These are phyloP conservation scores for Quercus phellos DNA, from an alignment of 331 rosid genomes.

Conservation along the genomic window DNA sequence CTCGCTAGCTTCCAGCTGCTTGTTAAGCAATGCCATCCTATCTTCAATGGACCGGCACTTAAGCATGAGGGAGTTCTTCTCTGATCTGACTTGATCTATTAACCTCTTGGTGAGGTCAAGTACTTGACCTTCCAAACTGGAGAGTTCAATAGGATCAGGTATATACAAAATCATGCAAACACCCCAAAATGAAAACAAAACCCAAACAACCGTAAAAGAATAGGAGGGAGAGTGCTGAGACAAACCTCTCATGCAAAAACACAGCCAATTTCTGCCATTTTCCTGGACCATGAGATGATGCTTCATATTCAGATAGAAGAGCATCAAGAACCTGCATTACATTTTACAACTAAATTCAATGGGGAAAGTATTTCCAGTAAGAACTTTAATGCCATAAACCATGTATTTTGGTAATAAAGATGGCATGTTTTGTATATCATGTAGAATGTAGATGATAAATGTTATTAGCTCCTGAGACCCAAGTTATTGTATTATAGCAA, in stretches of 20 bases:
- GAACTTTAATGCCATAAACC: neutral
- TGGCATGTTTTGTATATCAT: neutral
- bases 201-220: neutral
- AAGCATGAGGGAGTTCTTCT: constrained; percentile 59
- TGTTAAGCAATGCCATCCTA: constrained; percentile 56
- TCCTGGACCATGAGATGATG: constrained; percentile 75
- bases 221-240: neutral
- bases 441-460: neutral
- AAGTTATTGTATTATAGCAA: neutral
- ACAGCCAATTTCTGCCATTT: constrained; percentile 80
- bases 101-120: constrained; percentile 68
- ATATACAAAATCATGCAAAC: neutral
- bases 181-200: neutral
- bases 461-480: neutral
- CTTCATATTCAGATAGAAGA: constrained; percentile 73
- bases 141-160: constrained; percentile 9
- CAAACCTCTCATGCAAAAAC: constrained; percentile 80
- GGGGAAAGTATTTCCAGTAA: neutral
- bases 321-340: constrained; percentile 77
- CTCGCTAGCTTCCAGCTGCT: constrained; percentile 80
- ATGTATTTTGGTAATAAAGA: neutral
- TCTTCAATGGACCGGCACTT: constrained; percentile 72
- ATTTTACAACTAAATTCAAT: constrained; percentile 10
- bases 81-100: constrained; percentile 75
- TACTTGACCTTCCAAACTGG: constrained; percentile 87